Conservation (phyloP, 805 yeast species). For the Jamesozyma jinghongensis region DNA sequence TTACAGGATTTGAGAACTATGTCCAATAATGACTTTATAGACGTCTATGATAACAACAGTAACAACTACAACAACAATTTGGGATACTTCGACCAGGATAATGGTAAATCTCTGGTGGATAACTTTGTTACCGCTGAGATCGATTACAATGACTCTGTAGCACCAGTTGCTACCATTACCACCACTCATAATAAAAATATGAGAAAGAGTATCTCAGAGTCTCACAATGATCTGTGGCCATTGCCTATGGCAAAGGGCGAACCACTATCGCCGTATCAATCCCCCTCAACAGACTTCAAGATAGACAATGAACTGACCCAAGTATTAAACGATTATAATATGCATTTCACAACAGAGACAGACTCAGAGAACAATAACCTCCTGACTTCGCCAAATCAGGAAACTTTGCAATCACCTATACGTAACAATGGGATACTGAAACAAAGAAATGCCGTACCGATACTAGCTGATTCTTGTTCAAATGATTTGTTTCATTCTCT, state of each 20-base stretch:
- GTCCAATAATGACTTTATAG: too few relatives aligned
- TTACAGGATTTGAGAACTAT: too few relatives aligned
- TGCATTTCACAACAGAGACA: slow-evolving; percentile 13
- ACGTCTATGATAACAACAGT: not conserved
- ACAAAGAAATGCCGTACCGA: not conserved
- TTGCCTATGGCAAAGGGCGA: not conserved
- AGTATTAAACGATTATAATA: slow-evolving; percentile 20
- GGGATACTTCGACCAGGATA: not conserved
- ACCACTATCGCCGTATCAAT: too few relatives aligned
- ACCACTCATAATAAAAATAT: too few relatives aligned
- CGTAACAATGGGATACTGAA: not conserved
- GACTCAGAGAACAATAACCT: not conserved
- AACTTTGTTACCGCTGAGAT: too few relatives aligned
- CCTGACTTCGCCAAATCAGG: slow-evolving; percentile 6
- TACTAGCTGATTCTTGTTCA: not conserved
- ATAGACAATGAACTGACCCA: slow-evolving; percentile 19
- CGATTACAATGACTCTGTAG: not conserved
- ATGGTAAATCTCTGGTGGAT: too few relatives aligned
- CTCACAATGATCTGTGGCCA: not conserved
- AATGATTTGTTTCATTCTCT: not conserved
- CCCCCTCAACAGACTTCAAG: too few relatives aligned
- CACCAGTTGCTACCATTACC: too few relatives aligned
- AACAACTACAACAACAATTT: too few relatives aligned
- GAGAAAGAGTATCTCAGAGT: too few relatives aligned
- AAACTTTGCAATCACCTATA: not conserved